These are phyloP conservation scores for Apiospora saccharicola DNA, from an alignment of 2,329 filamentous ascomycete species.

Conservation along the genomic window DNA sequence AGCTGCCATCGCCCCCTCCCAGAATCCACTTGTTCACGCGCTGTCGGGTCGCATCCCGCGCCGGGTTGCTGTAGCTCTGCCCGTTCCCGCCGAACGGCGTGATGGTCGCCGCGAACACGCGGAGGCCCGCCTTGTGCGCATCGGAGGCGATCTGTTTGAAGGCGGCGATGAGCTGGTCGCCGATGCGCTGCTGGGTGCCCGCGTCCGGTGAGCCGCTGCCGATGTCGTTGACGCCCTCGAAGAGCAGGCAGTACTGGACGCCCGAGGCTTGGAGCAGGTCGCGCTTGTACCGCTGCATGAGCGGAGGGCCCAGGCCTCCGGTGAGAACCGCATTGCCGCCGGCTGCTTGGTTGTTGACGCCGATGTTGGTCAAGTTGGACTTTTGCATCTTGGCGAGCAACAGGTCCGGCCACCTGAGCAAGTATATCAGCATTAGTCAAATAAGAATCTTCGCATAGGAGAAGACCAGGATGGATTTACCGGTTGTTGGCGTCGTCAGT, in stretches of 20 bases:
- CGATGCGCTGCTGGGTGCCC: conserved; percentile 56
- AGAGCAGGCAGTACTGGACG: conserved; percentile 68
- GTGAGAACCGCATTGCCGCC: conserved; percentile 72
- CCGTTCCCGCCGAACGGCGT: conserved; percentile 64
- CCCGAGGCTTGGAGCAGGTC: conserved; percentile 67
- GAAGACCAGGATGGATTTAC: conserved; percentile 34
- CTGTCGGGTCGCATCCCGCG: conserved; percentile 63
- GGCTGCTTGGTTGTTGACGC: conserved; percentile 70
- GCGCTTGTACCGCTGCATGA: conserved; percentile 67
- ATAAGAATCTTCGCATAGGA: background rate
- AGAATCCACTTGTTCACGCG: conserved; percentile 69
- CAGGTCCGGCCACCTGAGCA: conserved; percentile 62
- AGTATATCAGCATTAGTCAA: conserved; percentile 23
- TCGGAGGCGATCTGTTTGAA: conserved; percentile 65
- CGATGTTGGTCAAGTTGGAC: conserved; percentile 55
- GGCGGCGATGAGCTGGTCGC: conserved; percentile 60
- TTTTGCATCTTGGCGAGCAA: conserved; percentile 60
- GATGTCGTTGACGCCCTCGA: conserved; percentile 76
- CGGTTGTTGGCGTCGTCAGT: conserved; percentile 66
- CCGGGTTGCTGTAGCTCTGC: conserved; percentile 62
- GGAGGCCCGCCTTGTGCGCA: conserved; percentile 60
- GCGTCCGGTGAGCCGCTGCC: conserved; percentile 56
- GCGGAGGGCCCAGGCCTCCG: conserved; percentile 69
- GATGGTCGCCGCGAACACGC: conserved; percentile 69
- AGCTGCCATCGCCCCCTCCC: conserved; percentile 53